Conservation (phyloP, 306 rosid genomes). For the Pueraria montana region DNA sequence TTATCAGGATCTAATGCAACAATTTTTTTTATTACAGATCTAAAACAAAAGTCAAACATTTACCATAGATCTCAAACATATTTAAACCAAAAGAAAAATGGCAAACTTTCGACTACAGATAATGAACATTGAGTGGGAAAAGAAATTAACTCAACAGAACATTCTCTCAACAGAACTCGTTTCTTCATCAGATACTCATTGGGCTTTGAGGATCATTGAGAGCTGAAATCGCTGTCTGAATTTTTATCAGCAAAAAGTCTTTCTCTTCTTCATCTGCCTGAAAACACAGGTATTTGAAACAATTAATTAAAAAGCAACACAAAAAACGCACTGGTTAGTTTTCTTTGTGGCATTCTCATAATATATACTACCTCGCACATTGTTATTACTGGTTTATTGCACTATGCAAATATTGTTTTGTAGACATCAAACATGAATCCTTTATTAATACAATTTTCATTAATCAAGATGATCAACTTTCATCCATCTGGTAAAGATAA, state of each 20-base stretch:
- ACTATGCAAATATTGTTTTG: too few relatives aligned
- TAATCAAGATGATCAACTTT: background rate
- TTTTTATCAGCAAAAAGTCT: conserved; percentile 67
- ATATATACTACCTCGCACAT: too few relatives aligned
- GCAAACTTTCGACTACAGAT: background rate
- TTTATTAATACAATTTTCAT: background rate
- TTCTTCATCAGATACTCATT: conserved; percentile 58
- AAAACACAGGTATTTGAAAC: conserved; percentile 14
- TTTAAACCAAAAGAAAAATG: background rate
- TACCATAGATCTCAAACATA: too few relatives aligned
- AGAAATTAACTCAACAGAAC: background rate
- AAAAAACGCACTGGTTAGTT: background rate
- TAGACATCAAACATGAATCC: background rate
- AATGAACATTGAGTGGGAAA: background rate
- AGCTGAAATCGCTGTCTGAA: conserved; percentile 74
- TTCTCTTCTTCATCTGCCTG: conserved; percentile 84
- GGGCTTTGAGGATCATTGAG: conserved; percentile 75
- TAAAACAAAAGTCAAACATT: too few relatives aligned
- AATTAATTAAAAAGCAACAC: background rate
- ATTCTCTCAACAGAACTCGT: background rate
- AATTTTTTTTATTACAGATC: too few relatives aligned
- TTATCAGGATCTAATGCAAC: too few relatives aligned
- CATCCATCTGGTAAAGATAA: background rate
- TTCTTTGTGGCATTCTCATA: background rate
- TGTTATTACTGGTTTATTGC: background rate